These are phyloP conservation scores for Vanrija pseudolonga DNA, from an alignment of 1,284 basidiomycete species.

Conservation along the genomic window DNA sequence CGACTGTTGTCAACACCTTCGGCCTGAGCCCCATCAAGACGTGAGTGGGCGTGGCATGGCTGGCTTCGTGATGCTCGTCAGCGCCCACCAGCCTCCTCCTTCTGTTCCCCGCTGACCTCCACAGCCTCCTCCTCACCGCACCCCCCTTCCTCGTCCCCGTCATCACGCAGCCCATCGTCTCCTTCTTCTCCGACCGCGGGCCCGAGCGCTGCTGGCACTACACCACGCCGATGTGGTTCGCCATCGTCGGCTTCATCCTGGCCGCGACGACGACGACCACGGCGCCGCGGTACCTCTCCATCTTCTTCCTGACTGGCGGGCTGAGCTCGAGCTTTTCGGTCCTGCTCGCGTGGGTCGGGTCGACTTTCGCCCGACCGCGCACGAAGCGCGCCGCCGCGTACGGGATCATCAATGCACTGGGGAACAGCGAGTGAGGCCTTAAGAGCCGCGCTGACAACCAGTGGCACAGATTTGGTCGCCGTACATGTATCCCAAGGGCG, in stretches of 20 bases:
- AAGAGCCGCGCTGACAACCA: background rate
- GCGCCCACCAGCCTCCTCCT: too few species aligned
- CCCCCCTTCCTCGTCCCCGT: constrained; percentile 34
- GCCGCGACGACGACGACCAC: constrained; percentile 26
- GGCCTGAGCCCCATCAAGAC: constrained; percentile 24
- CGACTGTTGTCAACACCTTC: constrained; percentile 29
- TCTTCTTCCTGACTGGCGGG: constrained; percentile 33
- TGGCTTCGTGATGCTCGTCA: too few species aligned
- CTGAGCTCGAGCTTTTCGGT: constrained; percentile 33
- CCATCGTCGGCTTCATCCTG: constrained; percentile 38
- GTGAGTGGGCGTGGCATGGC: background rate
- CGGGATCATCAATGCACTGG: constrained; percentile 35
- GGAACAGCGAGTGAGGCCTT: constrained; percentile 16
- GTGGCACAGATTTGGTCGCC: constrained; percentile 40
- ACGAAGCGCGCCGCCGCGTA: constrained; percentile 38
- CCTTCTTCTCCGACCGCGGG: constrained; percentile 24
- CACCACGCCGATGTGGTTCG: constrained; percentile 41
- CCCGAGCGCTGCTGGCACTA: constrained; percentile 45
- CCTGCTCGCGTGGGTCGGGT: constrained; percentile 37
- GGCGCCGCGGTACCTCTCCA: constrained; percentile 30
- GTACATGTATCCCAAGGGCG: constrained; percentile 31
- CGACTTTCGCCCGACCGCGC: constrained; percentile 36
- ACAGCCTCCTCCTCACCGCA: constrained; percentile 38
- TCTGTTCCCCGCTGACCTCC: background rate
- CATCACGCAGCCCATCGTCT: constrained; percentile 30